phyloP scores from a whole-genome alignment of 768 basidiomycete genomes.

The Xerocomus brunneocitrinus region DNA sequence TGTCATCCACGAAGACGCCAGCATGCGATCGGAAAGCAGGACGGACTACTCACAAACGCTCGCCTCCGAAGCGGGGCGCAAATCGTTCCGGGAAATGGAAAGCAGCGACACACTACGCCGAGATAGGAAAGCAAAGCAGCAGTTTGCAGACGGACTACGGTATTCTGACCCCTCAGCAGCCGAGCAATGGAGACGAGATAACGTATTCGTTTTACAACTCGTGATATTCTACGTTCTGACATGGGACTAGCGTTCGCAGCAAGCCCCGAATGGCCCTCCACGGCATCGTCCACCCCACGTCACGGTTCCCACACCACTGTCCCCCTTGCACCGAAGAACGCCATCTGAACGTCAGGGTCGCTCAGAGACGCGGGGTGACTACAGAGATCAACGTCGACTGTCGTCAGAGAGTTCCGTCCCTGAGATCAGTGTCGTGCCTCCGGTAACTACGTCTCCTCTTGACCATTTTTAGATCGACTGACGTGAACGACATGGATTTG shows the following conservation, averaged over 20 bases:
- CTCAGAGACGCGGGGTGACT: slow-evolving; percentile 12
- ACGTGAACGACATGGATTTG: slow-evolving; percentile 7
- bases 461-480: slow-evolving; percentile 10
- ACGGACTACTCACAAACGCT: slow-evolving; percentile 22
- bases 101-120: slow-evolving; percentile 16
- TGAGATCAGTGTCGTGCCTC: slow-evolving; percentile 30
- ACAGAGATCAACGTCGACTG: slow-evolving; percentile 20
- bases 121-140: slow-evolving; percentile 24
- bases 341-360: slow-evolving; percentile 26
- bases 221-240: background rate
- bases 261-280: slow-evolving; percentile 4
- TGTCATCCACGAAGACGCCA: slow-evolving; percentile 32
- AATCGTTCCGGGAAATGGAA: slow-evolving; percentile 10
- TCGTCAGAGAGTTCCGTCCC: slow-evolving; percentile 34
- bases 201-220: slow-evolving; percentile 9
- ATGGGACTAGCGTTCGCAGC: slow-evolving; percentile 18
- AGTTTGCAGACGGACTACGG: slow-evolving; percentile 32
- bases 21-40: slow-evolving; percentile 23
- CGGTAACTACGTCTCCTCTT: slow-evolving; percentile 19
- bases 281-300: slow-evolving; percentile 18
- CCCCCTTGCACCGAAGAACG: slow-evolving; percentile 24
- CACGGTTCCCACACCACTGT: slow-evolving; percentile 25
- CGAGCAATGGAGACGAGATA: slow-evolving; percentile 30
- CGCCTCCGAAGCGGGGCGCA: slow-evolving; percentile 15
- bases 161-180: slow-evolving; percentile 31